Evolutionary conservation across 164 flowering plant species (phyloP), one percentile per base, ranked within the genome.

Genomic region (Protea cynaroides): DNA sequence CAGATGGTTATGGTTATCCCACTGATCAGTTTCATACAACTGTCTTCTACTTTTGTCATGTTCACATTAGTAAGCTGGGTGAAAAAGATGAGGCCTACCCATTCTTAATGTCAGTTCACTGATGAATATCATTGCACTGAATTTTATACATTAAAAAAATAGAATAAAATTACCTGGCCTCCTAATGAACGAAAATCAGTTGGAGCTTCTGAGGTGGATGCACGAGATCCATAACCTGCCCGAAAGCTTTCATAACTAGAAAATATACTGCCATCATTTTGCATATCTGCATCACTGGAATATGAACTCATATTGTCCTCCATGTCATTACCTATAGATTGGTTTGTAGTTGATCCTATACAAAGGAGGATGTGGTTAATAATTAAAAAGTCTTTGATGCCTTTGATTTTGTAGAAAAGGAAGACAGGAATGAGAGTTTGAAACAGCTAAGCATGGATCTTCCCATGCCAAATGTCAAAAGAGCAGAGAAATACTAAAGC

Each of bases 371-470:
- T 62, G 58, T 78, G 78, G 56, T 86, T 88, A 23, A 82, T 62
- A 36, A 69, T 63, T 58, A 89, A 78, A 70, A 84, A 86, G 63
- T 88, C 89, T 56, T 56, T 79, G 86, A 68, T 72, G 65, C 10
- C 82, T 75, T 73, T 86, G 92, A 60, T 56, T 56, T 8, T 76
- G 71, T 14, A 84, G 70, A 62, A 86, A 78, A 67, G 82, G 59
- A 63, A 85, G 73, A 24, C 54, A 68, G 37, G 66, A 69, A 21
- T 62, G 67, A 61, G 82, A 69, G 76, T 52, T 59, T 21, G 85
- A 69, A 55, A 71, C 53, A 37, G 58, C 43, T 11, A 87, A 76
- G 65, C 73, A 69, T 25, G 61, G 64, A 23, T 76, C 89, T 76
- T 85, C 63, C 61, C 43, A 57, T 36, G 61, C 55, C 52, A 70